Evolutionary conservation across 1,284 basidiomycete genomes (phyloP).

Genomic region (Cryptococcus sp.): DNA sequence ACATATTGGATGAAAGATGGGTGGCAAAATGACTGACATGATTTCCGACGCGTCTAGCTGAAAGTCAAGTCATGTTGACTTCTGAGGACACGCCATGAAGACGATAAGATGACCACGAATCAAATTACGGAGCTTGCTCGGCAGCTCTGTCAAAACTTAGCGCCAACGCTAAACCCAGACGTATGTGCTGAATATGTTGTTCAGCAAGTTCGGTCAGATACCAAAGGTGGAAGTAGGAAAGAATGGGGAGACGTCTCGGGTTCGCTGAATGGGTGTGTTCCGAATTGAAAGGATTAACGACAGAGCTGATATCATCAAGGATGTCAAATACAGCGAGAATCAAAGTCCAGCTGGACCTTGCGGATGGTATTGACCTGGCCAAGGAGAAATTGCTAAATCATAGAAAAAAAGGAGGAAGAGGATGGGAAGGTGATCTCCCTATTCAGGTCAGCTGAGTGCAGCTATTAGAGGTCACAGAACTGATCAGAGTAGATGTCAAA

Average conservation of each 20-base stretch:
- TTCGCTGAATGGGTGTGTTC: background rate
- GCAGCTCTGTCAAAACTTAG: background rate
- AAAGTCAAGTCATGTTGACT: too few relatives aligned
- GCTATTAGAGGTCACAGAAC: background rate
- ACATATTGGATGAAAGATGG: too few relatives aligned
- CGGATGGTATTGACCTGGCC: slow-evolving; percentile 25
- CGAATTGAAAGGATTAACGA: background rate
- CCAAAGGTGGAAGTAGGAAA: background rate
- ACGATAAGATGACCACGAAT: background rate
- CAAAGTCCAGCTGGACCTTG: slow-evolving; percentile 19
- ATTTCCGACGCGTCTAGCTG: too few relatives aligned
- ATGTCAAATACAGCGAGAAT: background rate
- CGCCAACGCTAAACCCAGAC: background rate
- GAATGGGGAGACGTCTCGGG: slow-evolving; percentile 1
- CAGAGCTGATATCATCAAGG: background rate
- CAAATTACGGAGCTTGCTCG: background rate
- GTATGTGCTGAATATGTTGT: background rate
- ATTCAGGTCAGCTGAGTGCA: slow-evolving; percentile 14
- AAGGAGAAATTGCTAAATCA: slow-evolving; percentile 15
- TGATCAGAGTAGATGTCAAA: slow-evolving; percentile 17
- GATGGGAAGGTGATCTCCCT: slow-evolving; percentile 28
- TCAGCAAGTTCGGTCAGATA: background rate
- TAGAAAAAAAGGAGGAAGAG: slow-evolving; percentile 8
- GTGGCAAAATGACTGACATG: too few relatives aligned
- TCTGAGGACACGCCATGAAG: too few relatives aligned